Evolutionary conservation across 2,329 filamentous ascomycete genomes (phyloP).

Genomic region (Diaporthe destruens): DNA sequence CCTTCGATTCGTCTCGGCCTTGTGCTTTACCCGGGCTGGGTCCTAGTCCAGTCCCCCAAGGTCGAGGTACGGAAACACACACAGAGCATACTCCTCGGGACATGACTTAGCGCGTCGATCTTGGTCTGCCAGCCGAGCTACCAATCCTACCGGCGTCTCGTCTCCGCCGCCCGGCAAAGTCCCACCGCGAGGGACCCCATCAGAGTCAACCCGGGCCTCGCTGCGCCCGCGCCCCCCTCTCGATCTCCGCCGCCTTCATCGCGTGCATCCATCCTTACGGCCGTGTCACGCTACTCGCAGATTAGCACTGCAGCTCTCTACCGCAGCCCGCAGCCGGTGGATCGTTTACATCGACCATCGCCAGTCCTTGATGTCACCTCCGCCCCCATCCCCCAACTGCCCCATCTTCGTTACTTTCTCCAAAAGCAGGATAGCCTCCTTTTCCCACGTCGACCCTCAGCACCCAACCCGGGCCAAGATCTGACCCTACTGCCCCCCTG

Average conservation of each 20-base stretch:
- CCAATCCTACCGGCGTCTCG: slow-evolving; percentile 16
- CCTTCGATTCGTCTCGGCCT: neutral
- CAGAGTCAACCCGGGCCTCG: neutral
- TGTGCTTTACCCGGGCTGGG: slow-evolving; percentile 5
- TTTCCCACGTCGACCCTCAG: neutral
- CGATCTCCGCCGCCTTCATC: slow-evolving; percentile 14
- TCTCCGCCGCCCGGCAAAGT: neutral
- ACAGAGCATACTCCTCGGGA: neutral
- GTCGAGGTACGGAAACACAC: neutral
- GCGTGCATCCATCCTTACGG: neutral
- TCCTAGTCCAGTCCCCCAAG: neutral
- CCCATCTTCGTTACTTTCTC: slow-evolving; percentile 35
- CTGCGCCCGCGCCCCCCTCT: slow-evolving; percentile 1
- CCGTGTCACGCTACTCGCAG: slow-evolving; percentile 21
- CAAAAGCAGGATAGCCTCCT: slow-evolving; percentile 35
- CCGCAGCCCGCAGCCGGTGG: slow-evolving; percentile 18
- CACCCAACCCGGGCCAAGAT: slow-evolving; percentile 24
- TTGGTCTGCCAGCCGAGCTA: slow-evolving; percentile 14
- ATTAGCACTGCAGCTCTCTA: slow-evolving; percentile 24
- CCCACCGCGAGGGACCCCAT: neutral
- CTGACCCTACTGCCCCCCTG: slow-evolving; percentile 1
- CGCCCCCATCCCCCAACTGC: slow-evolving; percentile 5
- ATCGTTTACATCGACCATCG: slow-evolving; percentile 23
- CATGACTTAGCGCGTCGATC: slow-evolving; percentile 18
- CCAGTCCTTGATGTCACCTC: slow-evolving; percentile 6